These are phyloP conservation scores for Candida glaebosa DNA, from an alignment of 805 yeast genomes.

Conservation along the genomic window DNA sequence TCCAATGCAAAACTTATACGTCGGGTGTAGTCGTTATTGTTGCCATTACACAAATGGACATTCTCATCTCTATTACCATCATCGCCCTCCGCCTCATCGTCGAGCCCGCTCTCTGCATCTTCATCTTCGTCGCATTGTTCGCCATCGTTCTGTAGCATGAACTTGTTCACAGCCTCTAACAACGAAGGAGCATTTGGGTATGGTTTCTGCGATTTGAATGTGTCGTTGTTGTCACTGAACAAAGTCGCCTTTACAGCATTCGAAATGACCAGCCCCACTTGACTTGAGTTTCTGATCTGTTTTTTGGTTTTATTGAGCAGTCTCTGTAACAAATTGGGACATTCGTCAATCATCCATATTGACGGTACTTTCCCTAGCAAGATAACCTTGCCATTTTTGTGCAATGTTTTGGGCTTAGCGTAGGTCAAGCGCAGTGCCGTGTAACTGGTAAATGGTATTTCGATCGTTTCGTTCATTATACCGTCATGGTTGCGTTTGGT, in stretches of 20 bases:
- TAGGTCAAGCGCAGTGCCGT: constrained; percentile 59
- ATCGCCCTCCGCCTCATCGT: background rate
- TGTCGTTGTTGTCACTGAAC: background rate
- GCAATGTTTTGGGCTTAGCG: constrained; percentile 46
- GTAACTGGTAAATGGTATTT: constrained; percentile 52
- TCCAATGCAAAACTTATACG: too few species aligned
- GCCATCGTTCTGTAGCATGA: too few species aligned
- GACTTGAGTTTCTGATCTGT: constrained; percentile 7
- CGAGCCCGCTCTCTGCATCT: background rate
- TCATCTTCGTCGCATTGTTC: background rate
- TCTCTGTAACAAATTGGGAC: constrained; percentile 18
- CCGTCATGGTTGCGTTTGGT: background rate
- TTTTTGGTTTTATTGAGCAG: constrained; percentile 12
- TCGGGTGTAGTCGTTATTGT: too few species aligned
- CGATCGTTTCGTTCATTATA: constrained; percentile 6
- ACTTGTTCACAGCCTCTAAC: background rate
- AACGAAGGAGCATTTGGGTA: background rate
- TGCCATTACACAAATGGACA: too few species aligned
- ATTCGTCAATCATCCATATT: constrained; percentile 47
- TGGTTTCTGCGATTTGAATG: background rate
- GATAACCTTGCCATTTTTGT: constrained; percentile 44
- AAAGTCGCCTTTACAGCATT: background rate
- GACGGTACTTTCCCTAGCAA: constrained; percentile 59
- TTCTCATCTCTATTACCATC: background rate
- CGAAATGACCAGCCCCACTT: background rate